Base-by-base conservation (phyloP, 2,329 filamentous ascomycete species). In the Aspergillus sp. region DNA sequence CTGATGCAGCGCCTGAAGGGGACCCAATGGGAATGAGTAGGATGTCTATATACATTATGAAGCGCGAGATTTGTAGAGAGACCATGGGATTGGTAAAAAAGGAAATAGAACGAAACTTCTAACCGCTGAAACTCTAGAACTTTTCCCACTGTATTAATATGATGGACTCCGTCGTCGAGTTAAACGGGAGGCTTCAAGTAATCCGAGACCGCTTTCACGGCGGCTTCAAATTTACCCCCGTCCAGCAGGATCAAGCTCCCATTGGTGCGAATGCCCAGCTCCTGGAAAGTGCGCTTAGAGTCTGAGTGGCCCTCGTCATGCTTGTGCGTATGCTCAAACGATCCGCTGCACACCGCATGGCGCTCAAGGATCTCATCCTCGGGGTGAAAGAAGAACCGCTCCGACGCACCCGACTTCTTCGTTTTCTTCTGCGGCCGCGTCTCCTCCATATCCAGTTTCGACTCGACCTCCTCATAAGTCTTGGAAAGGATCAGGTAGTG, bases 401-500 rank as follows among this genome's bases (percentile, higher is more conserved):
- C 82, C 7, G 78, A 74, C 47, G 80, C 67, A 2, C 56, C 65
- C 0, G 61, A 67, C 55, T 73, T 81, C 69, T 82, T 85, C 76
- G 87, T 88, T 75, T 88, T 92, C 74, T 83, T 85, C 63, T 81
- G 80, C 58, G 85, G 81, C 34, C 77, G 76, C 5, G 77, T 76
- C 41, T 83, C 81, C 65, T 88, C 85, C 49, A 82, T 78, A 61
- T 93, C 88, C 14, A 97, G 78, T 56, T 83, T 85, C 1, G 91
- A 96, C 63, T 86, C 86, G 25, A 97, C 84, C 77, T 97, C 94
- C 42, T 85, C 82, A 73, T 97, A 99, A n/a, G 86, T 90, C 76
- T 95, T 96, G 34, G 91, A 96, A 43, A 97, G 71, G 44, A 99
- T 83, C 48, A 99, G 80, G 74, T 96, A 99, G 74, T 97, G 91